Evolutionary conservation across 106 monocot genomes (phyloP).

Genomic region (Dendrobium officinale): DNA sequence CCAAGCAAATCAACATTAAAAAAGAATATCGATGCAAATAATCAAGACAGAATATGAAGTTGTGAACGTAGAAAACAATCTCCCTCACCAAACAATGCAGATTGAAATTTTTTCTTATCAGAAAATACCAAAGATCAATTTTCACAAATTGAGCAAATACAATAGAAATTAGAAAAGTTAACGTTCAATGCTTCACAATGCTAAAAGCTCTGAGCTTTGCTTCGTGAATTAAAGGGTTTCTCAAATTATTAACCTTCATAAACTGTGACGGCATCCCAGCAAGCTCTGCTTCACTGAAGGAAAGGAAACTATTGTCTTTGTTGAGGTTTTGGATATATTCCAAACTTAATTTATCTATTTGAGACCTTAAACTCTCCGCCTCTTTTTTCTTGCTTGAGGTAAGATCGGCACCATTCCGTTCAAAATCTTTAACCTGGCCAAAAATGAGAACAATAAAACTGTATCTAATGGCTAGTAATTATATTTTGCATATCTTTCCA

Average conservation of each 20-base stretch:
- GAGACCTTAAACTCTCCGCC: slow-evolving; percentile 61
- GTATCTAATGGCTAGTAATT: not conserved
- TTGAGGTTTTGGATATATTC: slow-evolving; percentile 69
- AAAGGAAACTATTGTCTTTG: slow-evolving; percentile 46
- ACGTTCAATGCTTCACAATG: not conserved
- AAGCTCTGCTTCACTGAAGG: slow-evolving; percentile 60
- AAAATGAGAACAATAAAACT: not conserved
- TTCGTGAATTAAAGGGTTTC: not conserved
- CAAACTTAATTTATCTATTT: slow-evolving; percentile 67
- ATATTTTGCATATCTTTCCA: not conserved
- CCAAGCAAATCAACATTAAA: not conserved
- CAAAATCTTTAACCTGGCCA: slow-evolving; percentile 86
- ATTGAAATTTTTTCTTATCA: not conserved
- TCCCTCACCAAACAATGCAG: not conserved
- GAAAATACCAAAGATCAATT: not conserved
- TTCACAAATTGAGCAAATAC: not conserved
- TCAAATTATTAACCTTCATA: slow-evolving; percentile 46
- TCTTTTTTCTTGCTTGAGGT: slow-evolving; percentile 65
- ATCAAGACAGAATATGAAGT: not conserved
- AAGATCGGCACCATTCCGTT: slow-evolving; percentile 75
- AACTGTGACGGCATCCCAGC: slow-evolving; percentile 80
- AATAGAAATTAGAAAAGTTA: not conserved
- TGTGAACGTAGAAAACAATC: not conserved
- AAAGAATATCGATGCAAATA: not conserved
- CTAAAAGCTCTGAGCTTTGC: not conserved